Evolutionary conservation across 2,329 filamentous ascomycete genomes (phyloP).

Genomic region (Fusarium papillatum): DNA sequence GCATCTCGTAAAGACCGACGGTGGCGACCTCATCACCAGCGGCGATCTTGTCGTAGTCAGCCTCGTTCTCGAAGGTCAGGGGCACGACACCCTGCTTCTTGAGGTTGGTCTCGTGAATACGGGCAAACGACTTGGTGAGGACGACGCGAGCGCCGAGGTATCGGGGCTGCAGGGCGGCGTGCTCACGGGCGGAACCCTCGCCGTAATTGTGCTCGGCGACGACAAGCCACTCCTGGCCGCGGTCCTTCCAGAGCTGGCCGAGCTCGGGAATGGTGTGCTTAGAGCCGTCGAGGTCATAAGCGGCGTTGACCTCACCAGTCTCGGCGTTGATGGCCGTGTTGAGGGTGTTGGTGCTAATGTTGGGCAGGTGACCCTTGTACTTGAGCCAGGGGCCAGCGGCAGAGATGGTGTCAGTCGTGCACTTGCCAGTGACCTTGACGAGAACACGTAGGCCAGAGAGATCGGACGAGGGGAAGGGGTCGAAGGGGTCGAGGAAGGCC

Average conservation of each 20-base stretch:
- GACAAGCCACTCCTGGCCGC: conserved; percentile 87
- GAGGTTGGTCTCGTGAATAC: conserved; percentile 95
- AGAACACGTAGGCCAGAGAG: conserved; percentile 86
- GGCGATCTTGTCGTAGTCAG: conserved; percentile 86
- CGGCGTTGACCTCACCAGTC: conserved; percentile 92
- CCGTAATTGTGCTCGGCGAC: conserved; percentile 99
- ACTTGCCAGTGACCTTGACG: conserved; percentile 97
- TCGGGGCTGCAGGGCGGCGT: conserved; percentile 91
- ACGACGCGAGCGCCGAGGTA: conserved; percentile 90
- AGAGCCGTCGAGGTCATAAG: conserved; percentile 87
- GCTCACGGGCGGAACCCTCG: conserved; percentile 89
- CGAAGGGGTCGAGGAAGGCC: conserved; percentile 91
- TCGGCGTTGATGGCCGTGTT: conserved; percentile 95
- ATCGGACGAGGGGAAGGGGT: conserved; percentile 83
- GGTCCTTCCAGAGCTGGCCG: conserved; percentile 84
- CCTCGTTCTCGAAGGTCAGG: conserved; percentile 89
- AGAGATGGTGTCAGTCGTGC: conserved; percentile 98
- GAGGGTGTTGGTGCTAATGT: conserved; percentile 97
- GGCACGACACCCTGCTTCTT: conserved; percentile 99
- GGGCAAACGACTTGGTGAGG: conserved; percentile 87
- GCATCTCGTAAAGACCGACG: conserved; percentile 85
- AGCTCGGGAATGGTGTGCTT: conserved; percentile 88
- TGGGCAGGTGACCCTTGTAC: conserved; percentile 98
- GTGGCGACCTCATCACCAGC: conserved; percentile 89
- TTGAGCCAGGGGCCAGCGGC: conserved; percentile 97